phyloP scores from a whole-genome alignment of 495 filamentous ascomycete species.

The Penicillium silybi region DNA sequence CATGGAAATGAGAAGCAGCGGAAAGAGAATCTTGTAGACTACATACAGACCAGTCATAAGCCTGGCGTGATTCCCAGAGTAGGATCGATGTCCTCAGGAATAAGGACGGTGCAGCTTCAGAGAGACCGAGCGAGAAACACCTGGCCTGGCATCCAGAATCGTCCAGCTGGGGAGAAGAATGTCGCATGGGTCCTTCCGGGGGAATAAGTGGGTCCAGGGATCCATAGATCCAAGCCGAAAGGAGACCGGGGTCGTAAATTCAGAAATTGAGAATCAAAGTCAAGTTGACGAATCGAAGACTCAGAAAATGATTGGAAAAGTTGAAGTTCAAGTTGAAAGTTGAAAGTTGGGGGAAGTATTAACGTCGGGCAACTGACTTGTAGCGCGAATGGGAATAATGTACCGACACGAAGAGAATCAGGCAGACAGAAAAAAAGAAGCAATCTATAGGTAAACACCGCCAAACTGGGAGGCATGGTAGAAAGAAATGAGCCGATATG shows the following conservation, averaged over 20 bases:
- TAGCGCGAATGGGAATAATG: constrained; percentile 26
- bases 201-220: background rate
- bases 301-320: constrained; percentile 14
- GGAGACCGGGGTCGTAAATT: background rate
- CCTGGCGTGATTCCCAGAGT: background rate
- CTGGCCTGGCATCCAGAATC: background rate
- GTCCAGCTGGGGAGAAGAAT: background rate
- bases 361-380: constrained; percentile 20
- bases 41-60: constrained; percentile 3
- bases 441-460: constrained; percentile 35
- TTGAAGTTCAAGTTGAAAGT: constrained; percentile 1
- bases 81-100: background rate
- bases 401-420: constrained; percentile 24
- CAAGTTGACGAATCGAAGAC: constrained; percentile 17
- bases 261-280: constrained; percentile 1
- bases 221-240: background rate
- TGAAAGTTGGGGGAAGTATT: constrained; percentile 13
- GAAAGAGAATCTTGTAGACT: constrained; percentile 14
- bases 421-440: constrained; percentile 16
- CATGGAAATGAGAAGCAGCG: constrained; percentile 4
- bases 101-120: background rate
- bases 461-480: constrained; percentile 27
- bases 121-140: background rate
- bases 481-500: constrained; percentile 24
- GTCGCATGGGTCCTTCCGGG: background rate